These are phyloP conservation scores for Botryotinia convoluta DNA, from an alignment of 2,329 filamentous ascomycete species.

Conservation along the genomic window DNA sequence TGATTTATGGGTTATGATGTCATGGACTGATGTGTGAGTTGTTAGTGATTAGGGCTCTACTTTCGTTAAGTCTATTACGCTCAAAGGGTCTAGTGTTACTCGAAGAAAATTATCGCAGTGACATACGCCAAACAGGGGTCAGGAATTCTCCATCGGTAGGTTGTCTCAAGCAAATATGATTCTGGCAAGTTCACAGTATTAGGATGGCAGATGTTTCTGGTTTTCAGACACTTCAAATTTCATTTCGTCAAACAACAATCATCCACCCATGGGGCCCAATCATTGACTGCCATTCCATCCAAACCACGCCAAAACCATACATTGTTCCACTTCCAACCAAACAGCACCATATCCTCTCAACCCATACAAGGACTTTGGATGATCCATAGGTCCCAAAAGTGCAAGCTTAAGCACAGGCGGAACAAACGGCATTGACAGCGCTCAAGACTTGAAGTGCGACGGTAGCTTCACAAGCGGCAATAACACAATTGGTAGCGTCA, in stretches of 20 bases:
- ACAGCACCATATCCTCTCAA: background rate
- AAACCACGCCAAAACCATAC: background rate
- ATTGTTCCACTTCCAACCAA: background rate
- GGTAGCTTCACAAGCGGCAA: background rate
- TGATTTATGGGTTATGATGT: background rate
- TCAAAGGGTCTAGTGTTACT: background rate
- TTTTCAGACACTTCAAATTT: background rate
- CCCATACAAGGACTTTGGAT: too few species aligned
- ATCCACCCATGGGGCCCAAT: background rate
- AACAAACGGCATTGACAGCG: background rate
- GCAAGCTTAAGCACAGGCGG: constrained; percentile 8
- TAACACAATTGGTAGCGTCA: background rate
- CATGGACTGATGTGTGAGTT: background rate
- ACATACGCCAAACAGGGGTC: rapidly evolving
- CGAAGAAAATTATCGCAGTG: background rate
- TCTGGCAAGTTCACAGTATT: background rate
- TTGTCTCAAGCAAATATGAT: background rate
- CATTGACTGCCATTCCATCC: background rate
- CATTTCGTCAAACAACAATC: background rate
- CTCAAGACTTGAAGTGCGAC: background rate
- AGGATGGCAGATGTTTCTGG: background rate
- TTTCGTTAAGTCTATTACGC: background rate
- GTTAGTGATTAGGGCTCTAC: background rate
- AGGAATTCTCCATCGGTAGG: background rate
- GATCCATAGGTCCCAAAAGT: background rate